Base-by-base conservation (phyloP, 2,329 filamentous ascomycete species). In the Xylaria hypoxylon region DNA sequence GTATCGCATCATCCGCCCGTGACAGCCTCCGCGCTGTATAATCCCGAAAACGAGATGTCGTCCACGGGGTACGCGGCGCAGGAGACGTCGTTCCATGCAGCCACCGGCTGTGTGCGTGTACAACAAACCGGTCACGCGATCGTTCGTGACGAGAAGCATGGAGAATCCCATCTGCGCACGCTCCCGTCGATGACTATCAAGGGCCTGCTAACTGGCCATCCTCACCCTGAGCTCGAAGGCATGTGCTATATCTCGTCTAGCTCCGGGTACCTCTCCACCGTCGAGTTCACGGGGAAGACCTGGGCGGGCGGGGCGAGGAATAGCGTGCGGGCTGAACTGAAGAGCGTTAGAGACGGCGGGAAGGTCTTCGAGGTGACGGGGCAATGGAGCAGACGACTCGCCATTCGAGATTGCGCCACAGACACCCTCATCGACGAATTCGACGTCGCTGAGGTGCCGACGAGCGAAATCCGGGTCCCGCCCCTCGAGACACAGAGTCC, bases 131-230 rank as follows among this genome's bases (percentile, higher is more conserved):
- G 72, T 0, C 70, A 76, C 59, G 71, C 69, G 15, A 68, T 75
- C 19, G 66, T 75, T n/a, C 70, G 72, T 2, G 69, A 75, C 11
- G 69, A 81, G 77, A 50, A 76, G 74, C 45, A 82, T 78, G 24
- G 24, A 5, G 73, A 76, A 68, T 73, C 71, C 6, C 75, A 75
- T 24, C 68, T 75, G 7, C 73, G 74, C 61, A 75, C 74, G 4
- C 57, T 77, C 5, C 75, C 75, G 2, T 71, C 73, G 10, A 64
- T 76, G 65, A 61, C 57, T 33, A 61, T 76, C 28, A 74, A 68
- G 44, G 71, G 73, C 1, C 56, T 77, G 1, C 8, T 73, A 11
- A 67, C 70, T 1, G 71, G 72, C 2, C 35, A 52, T 5, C 69
- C 71, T 15, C 76, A 75, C 55, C 69, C 70, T 7, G 72, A 75